phyloP scores from a whole-genome alignment of 2,329 filamentous ascomycete genomes.

The Colletotrichum eremochloae region DNA sequence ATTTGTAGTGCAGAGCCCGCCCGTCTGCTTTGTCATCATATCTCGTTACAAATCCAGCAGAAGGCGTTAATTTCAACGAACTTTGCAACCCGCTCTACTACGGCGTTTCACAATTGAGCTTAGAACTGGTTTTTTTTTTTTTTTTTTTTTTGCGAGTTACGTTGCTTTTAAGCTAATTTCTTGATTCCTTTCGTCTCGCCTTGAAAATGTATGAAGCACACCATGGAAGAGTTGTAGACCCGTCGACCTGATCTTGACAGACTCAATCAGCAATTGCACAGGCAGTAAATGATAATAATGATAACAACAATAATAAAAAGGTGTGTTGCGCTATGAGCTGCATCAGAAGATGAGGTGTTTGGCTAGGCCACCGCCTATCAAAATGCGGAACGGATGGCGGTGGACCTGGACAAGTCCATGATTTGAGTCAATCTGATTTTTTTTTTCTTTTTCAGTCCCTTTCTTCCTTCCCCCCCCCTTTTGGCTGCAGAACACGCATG shows the following conservation, averaged over 20 bases:
- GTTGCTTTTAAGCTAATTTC: background rate
- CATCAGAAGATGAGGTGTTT: background rate
- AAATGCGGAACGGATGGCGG: background rate
- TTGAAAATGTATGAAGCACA: background rate
- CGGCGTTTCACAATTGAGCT: background rate
- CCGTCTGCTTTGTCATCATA: background rate
- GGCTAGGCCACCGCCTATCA: background rate
- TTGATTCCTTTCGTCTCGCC: background rate
- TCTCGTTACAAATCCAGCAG: background rate
- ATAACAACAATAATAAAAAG: no score
- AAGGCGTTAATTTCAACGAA: background rate
- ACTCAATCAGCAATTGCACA: no score
- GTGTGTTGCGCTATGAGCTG: background rate
- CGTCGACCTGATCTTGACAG: no score
- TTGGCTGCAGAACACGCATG: background rate
- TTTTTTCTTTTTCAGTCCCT: background rate
- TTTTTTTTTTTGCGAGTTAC: background rate
- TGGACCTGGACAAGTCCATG: constrained; percentile 2
- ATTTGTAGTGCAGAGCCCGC: no score
- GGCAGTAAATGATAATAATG: no score
- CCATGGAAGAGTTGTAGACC: background rate
- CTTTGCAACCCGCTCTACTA: background rate
- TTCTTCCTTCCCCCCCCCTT: background rate
- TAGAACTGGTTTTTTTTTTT: no score
- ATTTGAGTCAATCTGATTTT: background rate